Evolutionary conservation across 139 green algal genomes (phyloP).

Genomic region (Limnomonas spitsbergensis): DNA sequence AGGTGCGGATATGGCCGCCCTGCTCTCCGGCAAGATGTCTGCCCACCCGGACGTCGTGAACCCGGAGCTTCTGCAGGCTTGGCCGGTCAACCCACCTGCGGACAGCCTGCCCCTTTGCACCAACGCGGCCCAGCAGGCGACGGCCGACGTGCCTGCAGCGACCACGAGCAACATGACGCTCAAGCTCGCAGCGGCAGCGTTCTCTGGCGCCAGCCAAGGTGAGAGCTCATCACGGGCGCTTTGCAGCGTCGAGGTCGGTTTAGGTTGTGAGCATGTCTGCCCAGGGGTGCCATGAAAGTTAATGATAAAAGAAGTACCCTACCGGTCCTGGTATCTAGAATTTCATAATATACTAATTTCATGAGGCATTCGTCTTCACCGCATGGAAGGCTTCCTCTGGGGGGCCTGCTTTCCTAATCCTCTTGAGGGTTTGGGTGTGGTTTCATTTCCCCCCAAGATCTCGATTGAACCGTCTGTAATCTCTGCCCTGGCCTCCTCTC

Average conservation of each 20-base stretch:
- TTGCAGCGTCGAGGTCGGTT: too few species aligned
- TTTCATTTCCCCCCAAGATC: too few species aligned
- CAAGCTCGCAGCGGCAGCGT: slow-evolving; percentile 23
- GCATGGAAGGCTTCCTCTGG: too few species aligned
- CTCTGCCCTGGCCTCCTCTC: neutral
- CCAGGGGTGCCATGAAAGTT: too few species aligned
- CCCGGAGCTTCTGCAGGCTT: neutral
- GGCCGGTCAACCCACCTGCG: neutral
- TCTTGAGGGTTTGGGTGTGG: too few species aligned
- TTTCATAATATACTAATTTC: neutral
- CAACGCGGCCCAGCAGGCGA: neutral
- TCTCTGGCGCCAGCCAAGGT: slow-evolving; percentile 22
- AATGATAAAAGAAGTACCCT: too few species aligned
- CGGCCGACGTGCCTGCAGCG: neutral
- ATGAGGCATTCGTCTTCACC: too few species aligned
- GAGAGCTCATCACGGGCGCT: neutral
- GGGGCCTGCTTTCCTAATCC: too few species aligned
- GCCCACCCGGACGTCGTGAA: too few species aligned
- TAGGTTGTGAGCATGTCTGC: too few species aligned
- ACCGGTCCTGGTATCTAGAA: neutral
- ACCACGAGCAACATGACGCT: slow-evolving; percentile 1
- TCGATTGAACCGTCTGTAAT: neutral
- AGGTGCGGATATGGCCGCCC: too few species aligned
- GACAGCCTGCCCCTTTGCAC: neutral
- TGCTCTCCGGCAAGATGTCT: too few species aligned